phyloP scores from a whole-genome alignment of 2,329 filamentous ascomycete species.

The Colletotrichum chrysophilum region DNA sequence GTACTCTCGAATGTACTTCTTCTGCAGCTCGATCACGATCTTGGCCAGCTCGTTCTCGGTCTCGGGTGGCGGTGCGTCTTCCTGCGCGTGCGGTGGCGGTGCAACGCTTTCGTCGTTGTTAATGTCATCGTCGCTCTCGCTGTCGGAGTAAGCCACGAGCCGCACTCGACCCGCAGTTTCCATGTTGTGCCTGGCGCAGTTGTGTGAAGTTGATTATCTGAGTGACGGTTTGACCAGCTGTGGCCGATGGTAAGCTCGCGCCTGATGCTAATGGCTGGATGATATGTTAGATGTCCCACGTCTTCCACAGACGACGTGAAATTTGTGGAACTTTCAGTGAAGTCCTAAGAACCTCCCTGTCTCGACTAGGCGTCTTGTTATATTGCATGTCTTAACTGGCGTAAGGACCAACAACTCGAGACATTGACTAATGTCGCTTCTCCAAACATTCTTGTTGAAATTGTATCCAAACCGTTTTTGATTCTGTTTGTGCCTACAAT shows the following conservation, averaged over 20 bases:
- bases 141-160: background rate
- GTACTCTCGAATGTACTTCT: background rate
- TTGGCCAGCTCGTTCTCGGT: background rate
- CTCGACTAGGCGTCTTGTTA: background rate
- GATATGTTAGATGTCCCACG: background rate
- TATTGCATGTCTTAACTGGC: background rate
- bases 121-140: background rate
- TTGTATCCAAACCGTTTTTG: background rate
- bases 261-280: background rate
- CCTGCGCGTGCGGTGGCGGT: background rate
- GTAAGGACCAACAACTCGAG: background rate
- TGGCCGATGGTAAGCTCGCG: background rate
- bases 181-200: background rate
- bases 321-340: background rate
- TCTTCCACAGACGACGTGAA: background rate
- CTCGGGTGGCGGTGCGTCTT: background rate
- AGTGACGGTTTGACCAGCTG: background rate
- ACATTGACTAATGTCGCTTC: background rate
- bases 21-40: conserved; percentile 2
- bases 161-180: rapidly evolving
- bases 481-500: background rate
- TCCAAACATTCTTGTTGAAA: background rate
- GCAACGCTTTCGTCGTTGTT: background rate
- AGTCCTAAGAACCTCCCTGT: background rate
- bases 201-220: background rate